Conservation (phyloP, 208 protist species). For the Leishmania major region DNA sequence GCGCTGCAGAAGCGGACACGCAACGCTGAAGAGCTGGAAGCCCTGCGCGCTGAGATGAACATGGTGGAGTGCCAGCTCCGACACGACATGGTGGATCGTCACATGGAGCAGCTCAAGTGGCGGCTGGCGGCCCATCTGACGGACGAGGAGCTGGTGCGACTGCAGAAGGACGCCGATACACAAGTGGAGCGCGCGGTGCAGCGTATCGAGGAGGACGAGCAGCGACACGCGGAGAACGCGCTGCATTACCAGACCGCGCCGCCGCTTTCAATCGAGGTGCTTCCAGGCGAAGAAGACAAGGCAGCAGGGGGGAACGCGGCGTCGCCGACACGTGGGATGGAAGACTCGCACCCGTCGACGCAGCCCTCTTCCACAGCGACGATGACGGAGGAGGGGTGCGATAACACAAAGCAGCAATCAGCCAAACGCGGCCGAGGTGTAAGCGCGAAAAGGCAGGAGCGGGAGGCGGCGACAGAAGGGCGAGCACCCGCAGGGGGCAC, state of each 20-base stretch:
- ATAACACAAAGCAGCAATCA: background rate
- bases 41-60: conserved; percentile 41
- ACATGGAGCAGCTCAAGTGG: conserved; percentile 69
- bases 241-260: conserved; percentile 7
- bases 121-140: conserved; percentile 45
- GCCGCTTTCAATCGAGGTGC: background rate
- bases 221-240: background rate
- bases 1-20: conserved; percentile 36
- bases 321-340: background rate
- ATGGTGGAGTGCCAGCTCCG: conserved; percentile 38
- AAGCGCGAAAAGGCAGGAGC: background rate
- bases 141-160: conserved; percentile 48
- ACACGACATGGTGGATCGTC: conserved; percentile 45
- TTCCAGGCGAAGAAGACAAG: background rate
- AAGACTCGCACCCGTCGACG: background rate
- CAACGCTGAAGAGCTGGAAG: conserved; percentile 45
- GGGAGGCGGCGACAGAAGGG: background rate
- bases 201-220: conserved; percentile 15
- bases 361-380: background rate
- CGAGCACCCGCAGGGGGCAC: background rate
- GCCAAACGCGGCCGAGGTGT: background rate
- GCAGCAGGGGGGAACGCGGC: background rate
- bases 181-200: conserved; percentile 47
- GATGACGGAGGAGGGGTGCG: background rate
- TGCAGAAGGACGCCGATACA: conserved; percentile 52